Base-by-base conservation (phyloP, 495 filamentous ascomycete genomes). In the Rusavskia elegans region DNA sequence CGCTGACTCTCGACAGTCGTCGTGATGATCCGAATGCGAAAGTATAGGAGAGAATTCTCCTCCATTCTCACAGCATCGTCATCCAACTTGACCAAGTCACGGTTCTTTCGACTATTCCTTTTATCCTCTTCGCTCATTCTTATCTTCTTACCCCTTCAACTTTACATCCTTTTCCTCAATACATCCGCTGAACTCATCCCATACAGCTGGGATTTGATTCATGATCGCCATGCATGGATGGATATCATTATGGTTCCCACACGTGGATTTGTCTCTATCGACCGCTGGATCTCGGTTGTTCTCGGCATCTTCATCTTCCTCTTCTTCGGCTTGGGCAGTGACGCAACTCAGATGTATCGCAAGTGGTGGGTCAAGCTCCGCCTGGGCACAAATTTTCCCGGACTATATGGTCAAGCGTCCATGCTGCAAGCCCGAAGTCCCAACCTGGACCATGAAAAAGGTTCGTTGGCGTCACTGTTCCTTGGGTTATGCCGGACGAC, bases 241-340 rank as follows among this genome's bases (percentile, higher is more conserved):
- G 63, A 63, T 14, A 78, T 94, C 66, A 52, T 73, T 17, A 83
- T 78, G 62, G 64, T 84, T 2, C 80, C 80, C 0, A 77, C 77
- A 10, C 58, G 70, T 51, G 69, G 77, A 27, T 42, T 67, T 0
- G 67, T 81, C 16, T 64, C 76, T 53, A 76, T 78, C 55, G 78
- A 85, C 59, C 74, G 77, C 44, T 96, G 83, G 80, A 75, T 84
- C 36, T 66, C 80, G 9, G 72, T 86, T 49, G 68, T 68, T 1
- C 68, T 77, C 1, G 76, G 76, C 0, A 70, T 82, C 44, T 55
- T 80, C 45, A 70, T 87, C 14, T 86, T 93, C 57, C 51, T 79
- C 37, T 83, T 89, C 70, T 95, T 94, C 60, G 92, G 92, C 29
- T 76, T 83, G 16, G 88, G 85, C 16, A 70, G 68, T 20, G 90